phyloP scores from a whole-genome alignment of 2,329 filamentous ascomycete genomes.

The Fusarium chlamydosporum region DNA sequence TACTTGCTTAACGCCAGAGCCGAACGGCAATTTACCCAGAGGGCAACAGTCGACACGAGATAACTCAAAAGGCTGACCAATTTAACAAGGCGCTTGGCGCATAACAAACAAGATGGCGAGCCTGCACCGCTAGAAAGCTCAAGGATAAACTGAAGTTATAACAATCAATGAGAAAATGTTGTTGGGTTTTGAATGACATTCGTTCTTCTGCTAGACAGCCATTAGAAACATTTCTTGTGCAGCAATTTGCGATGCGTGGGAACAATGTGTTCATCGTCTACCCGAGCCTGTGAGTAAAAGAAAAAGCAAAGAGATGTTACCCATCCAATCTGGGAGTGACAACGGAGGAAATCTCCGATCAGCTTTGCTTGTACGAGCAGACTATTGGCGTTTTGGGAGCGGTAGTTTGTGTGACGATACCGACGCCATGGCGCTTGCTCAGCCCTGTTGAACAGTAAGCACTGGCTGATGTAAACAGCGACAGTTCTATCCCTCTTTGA shows the following conservation, averaged over 20 bases:
- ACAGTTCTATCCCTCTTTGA: background rate
- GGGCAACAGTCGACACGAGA: background rate
- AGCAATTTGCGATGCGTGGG: background rate
- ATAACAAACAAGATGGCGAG: conserved; percentile 9
- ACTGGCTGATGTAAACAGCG: conserved; percentile 3
- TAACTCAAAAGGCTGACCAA: background rate
- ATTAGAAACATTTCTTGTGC: background rate
- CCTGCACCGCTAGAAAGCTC: conserved; percentile 8
- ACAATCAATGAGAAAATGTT: background rate
- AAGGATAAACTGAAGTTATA: background rate
- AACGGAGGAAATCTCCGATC: conserved; percentile 24
- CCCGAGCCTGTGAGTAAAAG: conserved; percentile 12
- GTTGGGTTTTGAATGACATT: background rate
- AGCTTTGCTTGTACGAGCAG: conserved; percentile 3
- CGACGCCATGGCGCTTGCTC: conserved; percentile 41
- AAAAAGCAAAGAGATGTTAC: conserved; percentile 17
- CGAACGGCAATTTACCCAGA: background rate
- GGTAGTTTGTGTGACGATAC: conserved; percentile 23
- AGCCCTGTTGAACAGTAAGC: conserved; percentile 38
- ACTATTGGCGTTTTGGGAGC: conserved; percentile 2
- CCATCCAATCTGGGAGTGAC: conserved; percentile 15
- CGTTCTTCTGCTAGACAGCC: background rate
- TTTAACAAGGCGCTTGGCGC: conserved; percentile 2
- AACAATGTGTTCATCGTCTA: background rate
- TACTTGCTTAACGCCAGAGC: conserved; percentile 14